phyloP scores from a whole-genome alignment of 2,329 filamentous ascomycete genomes.

The Blastomyces parvus region DNA sequence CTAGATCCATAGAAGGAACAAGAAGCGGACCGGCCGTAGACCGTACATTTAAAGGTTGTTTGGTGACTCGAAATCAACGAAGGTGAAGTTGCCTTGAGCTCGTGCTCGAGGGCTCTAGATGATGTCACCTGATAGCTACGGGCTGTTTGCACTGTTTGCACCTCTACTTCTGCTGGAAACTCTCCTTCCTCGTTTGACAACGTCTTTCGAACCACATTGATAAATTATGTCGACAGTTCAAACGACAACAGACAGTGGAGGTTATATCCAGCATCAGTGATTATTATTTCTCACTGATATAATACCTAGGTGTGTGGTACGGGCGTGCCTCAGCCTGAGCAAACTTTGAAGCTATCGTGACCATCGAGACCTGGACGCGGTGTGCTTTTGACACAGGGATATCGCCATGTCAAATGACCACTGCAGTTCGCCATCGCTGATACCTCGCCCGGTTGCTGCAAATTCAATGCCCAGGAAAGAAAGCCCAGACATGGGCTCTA shows the following conservation, averaged over 20 bases:
- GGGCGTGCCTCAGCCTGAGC: background rate
- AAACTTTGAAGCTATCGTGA: background rate
- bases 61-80: slow-evolving; percentile 1
- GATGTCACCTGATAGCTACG: slow-evolving; percentile 17
- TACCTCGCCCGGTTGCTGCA: background rate
- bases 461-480: background rate
- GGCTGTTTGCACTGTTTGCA: slow-evolving; percentile 11
- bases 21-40: background rate
- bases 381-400: background rate
- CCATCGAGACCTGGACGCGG: background rate
- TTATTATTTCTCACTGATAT: background rate
- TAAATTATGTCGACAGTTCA: background rate
- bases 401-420: background rate
- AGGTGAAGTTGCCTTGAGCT: slow-evolving; percentile 1
- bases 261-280: background rate
- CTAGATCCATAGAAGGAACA: background rate
- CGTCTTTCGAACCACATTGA: background rate
- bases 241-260: background rate
- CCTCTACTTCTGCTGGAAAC: too few relatives aligned
- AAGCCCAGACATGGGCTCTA: background rate
- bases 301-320: background rate
- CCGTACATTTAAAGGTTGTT: background rate
- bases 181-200: background rate
- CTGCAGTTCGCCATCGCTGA: background rate
- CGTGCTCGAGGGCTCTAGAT: background rate